Conservation (phyloP, 1,284 basidiomycete genomes). For the Ustilago shanxiensis region DNA sequence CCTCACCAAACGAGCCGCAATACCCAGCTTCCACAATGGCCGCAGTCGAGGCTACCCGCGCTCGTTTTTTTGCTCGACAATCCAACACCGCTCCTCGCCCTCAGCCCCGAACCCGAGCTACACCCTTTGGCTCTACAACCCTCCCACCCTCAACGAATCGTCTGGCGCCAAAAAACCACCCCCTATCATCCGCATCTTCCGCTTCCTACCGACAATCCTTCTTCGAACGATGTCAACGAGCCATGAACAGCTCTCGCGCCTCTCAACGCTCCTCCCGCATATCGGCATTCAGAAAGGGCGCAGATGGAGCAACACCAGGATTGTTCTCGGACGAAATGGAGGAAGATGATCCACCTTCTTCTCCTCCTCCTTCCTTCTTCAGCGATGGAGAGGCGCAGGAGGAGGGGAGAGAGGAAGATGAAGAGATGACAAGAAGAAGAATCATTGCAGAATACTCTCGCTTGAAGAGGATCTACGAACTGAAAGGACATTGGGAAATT, state of each 20-base stretch:
- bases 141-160: not conserved
- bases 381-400: not conserved
- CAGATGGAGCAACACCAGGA: slow-evolving; percentile 16
- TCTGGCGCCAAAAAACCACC: slow-evolving; percentile 13
- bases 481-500: slow-evolving; percentile 45
- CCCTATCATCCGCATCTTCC: slow-evolving; percentile 8
- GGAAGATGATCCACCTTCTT: slow-evolving; percentile 18
- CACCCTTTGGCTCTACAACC: slow-evolving; percentile 19
- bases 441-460: slow-evolving; percentile 49
- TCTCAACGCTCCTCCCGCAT: not conserved
- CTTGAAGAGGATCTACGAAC: slow-evolving; percentile 45
- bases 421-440: slow-evolving; percentile 38
- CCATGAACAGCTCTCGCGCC: slow-evolving; percentile 21
- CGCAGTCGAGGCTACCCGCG: slow-evolving; percentile 26
- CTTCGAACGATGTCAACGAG: slow-evolving; percentile 42
- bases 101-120: slow-evolving; percentile 10
- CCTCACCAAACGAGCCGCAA: slow-evolving; percentile 18
- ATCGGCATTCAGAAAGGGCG: slow-evolving; percentile 23
- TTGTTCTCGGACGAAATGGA: slow-evolving; percentile 29
- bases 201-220: slow-evolving; percentile 34
- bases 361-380: slow-evolving; percentile 1
- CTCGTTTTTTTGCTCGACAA: slow-evolving; percentile 42
- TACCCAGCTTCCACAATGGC: slow-evolving; percentile 45
- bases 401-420: slow-evolving; percentile 33
- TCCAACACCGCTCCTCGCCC: slow-evolving; percentile 6